These are phyloP conservation scores for Vitis rotundifolia DNA, from an alignment of 164 flowering plant species.

Conservation along the genomic window DNA sequence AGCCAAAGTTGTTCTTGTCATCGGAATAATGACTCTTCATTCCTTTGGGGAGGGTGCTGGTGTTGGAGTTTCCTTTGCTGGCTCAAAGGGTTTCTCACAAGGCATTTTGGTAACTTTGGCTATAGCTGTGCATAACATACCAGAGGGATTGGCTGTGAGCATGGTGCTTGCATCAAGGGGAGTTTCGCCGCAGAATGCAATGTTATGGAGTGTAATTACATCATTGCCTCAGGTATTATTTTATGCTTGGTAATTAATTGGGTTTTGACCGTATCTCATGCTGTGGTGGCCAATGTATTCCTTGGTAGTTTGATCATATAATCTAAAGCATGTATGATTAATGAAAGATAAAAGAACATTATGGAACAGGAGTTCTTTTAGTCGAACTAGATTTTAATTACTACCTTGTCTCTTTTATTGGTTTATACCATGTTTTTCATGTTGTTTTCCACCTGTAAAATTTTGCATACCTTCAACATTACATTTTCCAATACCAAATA, in stretches of 20 bases:
- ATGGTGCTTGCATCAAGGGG: constrained; percentile 96
- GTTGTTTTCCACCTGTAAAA: too few relatives aligned
- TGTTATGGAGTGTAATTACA: constrained; percentile 98
- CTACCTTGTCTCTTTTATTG: too few relatives aligned
- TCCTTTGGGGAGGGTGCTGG: constrained; percentile 99
- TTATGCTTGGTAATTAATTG: not conserved
- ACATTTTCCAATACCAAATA: too few relatives aligned
- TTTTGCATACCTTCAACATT: too few relatives aligned
- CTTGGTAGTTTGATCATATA: too few relatives aligned
- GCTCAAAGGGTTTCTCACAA: constrained; percentile 95
- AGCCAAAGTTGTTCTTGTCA: constrained; percentile 83
- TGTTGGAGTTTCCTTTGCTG: constrained; percentile 99
- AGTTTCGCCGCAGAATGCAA: constrained; percentile 97
- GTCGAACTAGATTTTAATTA: too few relatives aligned
- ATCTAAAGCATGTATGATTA: not conserved
- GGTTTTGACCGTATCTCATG: not conserved
- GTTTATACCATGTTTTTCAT: too few relatives aligned
- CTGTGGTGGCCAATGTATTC: not conserved
- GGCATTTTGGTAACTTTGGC: constrained; percentile 94
- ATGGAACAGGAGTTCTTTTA: too few relatives aligned
- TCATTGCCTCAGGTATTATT: constrained; percentile 88
- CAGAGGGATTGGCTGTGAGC: constrained; percentile 98
- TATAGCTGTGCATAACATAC: constrained; percentile 97
- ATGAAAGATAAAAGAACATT: not conserved
- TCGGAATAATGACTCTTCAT: constrained; percentile 99